Evolutionary conservation across 176 grass and related monocot genomes (phyloP).

Genomic region (Dactylis glomerata): DNA sequence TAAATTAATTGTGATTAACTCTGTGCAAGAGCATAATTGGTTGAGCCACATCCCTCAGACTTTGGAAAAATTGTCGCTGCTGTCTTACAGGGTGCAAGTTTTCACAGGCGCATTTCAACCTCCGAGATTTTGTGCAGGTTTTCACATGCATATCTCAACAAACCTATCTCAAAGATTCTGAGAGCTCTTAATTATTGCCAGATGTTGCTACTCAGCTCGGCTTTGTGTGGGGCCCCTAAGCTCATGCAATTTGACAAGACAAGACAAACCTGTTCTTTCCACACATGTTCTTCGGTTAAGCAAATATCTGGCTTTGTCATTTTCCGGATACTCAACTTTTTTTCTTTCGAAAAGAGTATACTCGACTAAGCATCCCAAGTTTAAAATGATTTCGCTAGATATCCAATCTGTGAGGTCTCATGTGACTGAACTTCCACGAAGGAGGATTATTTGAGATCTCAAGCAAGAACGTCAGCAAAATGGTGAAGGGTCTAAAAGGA

Average conservation of each 20-base stretch:
- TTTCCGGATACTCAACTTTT: not conserved
- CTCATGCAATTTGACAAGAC: slow-evolving; percentile 8
- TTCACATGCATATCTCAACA: slow-evolving; percentile 22
- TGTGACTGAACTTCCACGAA: not conserved
- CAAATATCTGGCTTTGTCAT: slow-evolving; percentile 8
- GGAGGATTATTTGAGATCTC: not conserved
- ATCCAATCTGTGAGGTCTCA: not conserved
- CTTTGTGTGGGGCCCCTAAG: not conserved
- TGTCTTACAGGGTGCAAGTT: not conserved
- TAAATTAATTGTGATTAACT: not conserved
- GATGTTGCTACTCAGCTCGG: not conserved
- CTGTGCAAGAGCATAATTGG: not conserved
- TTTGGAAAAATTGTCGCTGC: slow-evolving; percentile 7
- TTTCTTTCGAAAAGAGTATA: not conserved
- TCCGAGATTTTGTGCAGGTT: not conserved
- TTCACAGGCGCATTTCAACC: not conserved
- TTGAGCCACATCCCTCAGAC: not conserved
- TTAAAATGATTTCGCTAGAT: slow-evolving; percentile 2
- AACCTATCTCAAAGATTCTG: slow-evolving; percentile 19
- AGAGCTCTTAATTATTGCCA: slow-evolving; percentile 18
- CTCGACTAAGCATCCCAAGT: slow-evolving; percentile 14
- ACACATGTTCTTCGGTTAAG: slow-evolving; percentile 6
- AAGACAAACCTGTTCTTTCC: slow-evolving; percentile 11
- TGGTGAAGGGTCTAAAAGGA: not conserved
- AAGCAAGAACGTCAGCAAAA: not conserved